A percentile compares a stretch with the other conserved stretches of the same genome.
Evolutionary conservation across 2,329 filamentous ascomycete species (phyloP).

Genomic region (Pestalotiopsis sp.): DNA sequence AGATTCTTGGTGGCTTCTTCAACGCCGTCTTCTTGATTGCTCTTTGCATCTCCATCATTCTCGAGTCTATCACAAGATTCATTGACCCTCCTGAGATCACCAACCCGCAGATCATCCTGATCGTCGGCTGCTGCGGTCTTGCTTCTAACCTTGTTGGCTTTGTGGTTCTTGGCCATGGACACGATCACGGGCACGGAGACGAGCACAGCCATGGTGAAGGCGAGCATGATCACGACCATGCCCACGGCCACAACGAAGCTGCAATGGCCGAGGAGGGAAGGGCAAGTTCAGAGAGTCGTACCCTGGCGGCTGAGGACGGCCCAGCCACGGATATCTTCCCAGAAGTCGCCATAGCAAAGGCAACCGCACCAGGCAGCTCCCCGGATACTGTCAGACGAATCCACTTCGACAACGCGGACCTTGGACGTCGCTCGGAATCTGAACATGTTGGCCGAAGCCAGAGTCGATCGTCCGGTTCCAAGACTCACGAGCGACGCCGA

Average conservation of each 20-base stretch:
- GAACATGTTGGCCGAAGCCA: slow-evolving; percentile 20
- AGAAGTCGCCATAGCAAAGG: slow-evolving; percentile 60
- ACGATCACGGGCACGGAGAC: slow-evolving; percentile 68
- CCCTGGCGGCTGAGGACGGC: slow-evolving; percentile 59
- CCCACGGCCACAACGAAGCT: slow-evolving; percentile 43
- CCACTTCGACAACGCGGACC: slow-evolving; percentile 40
- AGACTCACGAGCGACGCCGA: slow-evolving; percentile 46
- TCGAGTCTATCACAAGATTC: slow-evolving; percentile 91
- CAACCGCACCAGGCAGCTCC: slow-evolving; percentile 31
- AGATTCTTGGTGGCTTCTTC: slow-evolving; percentile 93
- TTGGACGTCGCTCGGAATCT: slow-evolving; percentile 22
- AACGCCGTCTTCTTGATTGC: slow-evolving; percentile 98
- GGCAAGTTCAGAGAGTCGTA: slow-evolving; percentile 42
- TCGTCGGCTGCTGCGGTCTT: slow-evolving; percentile 85
- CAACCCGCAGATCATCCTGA: slow-evolving; percentile 84
- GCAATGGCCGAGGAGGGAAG: slow-evolving; percentile 52
- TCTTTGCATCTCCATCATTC: slow-evolving; percentile 92
- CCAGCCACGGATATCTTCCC: slow-evolving; percentile 65
- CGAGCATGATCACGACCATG: slow-evolving; percentile 52
- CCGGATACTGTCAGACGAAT: slow-evolving; percentile 42
- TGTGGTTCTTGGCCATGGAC: slow-evolving; percentile 88
- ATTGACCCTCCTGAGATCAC: slow-evolving; percentile 87
- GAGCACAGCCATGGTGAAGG: slow-evolving; percentile 53
- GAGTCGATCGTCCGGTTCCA: slow-evolving; percentile 35
- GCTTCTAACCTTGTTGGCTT: slow-evolving; percentile 88